Evolutionary conservation across 257 asterid species (phyloP).

Genomic region (Gentiana macrophylla): DNA sequence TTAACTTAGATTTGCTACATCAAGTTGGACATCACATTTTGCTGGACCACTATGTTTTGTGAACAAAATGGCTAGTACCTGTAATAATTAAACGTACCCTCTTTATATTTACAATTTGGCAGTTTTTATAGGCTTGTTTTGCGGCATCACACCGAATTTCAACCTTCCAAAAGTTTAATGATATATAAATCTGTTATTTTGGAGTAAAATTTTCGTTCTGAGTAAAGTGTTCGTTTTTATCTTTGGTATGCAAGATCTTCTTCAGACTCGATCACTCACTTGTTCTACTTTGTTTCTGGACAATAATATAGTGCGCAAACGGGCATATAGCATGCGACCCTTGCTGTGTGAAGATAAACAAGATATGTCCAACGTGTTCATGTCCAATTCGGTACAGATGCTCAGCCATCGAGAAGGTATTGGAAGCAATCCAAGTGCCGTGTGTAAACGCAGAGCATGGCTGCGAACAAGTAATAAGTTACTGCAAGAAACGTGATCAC

Average conservation of each 20-base stretch:
- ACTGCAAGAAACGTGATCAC: slow-evolving; percentile 34
- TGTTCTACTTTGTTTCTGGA: background rate
- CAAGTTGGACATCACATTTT: too few species aligned
- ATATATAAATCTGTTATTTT: too few species aligned
- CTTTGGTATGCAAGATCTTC: background rate
- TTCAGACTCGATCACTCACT: too few species aligned
- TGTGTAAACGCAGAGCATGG: slow-evolving; percentile 41
- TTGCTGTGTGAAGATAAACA: slow-evolving; percentile 44
- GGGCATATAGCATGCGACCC: slow-evolving; percentile 72
- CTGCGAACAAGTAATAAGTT: slow-evolving; percentile 34
- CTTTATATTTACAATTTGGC: too few species aligned
- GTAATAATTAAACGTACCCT: too few species aligned
- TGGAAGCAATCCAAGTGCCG: slow-evolving; percentile 37
- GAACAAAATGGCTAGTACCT: too few species aligned
- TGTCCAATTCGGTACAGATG: slow-evolving; percentile 66
- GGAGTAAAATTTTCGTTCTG: background rate
- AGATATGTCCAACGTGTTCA: slow-evolving; percentile 56
- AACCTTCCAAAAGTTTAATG: too few species aligned
- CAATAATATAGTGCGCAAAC: slow-evolving; percentile 43
- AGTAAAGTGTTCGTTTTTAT: background rate
- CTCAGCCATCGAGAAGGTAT: slow-evolving; percentile 55
- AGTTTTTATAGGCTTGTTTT: too few species aligned
- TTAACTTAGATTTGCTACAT: too few species aligned
- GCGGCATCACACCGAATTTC: too few species aligned
- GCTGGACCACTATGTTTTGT: too few species aligned